Percentiles rank a stretch among this genome's conserved stretches.
These are phyloP conservation scores for Tilletia caries DNA, from an alignment of 1,284 basidiomycete genomes.

Conservation along the genomic window DNA sequence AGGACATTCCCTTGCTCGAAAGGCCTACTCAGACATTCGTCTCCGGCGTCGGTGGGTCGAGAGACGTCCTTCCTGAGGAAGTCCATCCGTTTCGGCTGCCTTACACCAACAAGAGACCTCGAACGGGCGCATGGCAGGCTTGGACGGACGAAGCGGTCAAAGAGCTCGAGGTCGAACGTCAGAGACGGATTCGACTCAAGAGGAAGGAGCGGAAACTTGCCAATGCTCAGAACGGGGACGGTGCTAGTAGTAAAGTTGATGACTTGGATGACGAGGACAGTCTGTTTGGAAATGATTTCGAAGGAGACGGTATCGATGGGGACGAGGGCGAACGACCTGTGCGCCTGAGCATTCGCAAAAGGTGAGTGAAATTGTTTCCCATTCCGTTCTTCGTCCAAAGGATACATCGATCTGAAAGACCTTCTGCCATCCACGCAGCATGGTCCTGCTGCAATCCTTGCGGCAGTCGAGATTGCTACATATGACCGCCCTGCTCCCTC, in stretches of 20 bases:
- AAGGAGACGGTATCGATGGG: neutral
- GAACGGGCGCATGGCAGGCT: slow-evolving; percentile 21
- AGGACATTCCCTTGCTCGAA: neutral
- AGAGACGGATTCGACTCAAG: neutral
- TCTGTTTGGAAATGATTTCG: slow-evolving; percentile 24
- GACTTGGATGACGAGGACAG: slow-evolving; percentile 31
- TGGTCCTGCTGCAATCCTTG: slow-evolving; percentile 44
- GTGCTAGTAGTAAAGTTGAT: slow-evolving; percentile 16
- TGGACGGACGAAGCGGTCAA: slow-evolving; percentile 20
- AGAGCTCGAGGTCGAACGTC: neutral
- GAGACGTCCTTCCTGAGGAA: slow-evolving; percentile 26
- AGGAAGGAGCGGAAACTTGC: neutral
- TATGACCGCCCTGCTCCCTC: slow-evolving; percentile 45
- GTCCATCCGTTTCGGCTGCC: slow-evolving; percentile 31
- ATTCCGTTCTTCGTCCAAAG: neutral
- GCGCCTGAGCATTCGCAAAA: slow-evolving; percentile 17
- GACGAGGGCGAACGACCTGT: neutral
- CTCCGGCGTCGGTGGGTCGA: slow-evolving; percentile 34
- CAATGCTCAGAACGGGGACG: slow-evolving; percentile 21
- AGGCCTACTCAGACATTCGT: slow-evolving; percentile 15
- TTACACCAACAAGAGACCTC: slow-evolving; percentile 22
- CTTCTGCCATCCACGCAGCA: slow-evolving; percentile 18
- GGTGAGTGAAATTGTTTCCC: neutral
- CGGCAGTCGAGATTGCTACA: slow-evolving; percentile 50
- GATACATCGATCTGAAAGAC: neutral